Evolutionary conservation across 2,329 filamentous ascomycete species (phyloP).

Genomic region (Arthrobotrys pseudoclavata): DNA sequence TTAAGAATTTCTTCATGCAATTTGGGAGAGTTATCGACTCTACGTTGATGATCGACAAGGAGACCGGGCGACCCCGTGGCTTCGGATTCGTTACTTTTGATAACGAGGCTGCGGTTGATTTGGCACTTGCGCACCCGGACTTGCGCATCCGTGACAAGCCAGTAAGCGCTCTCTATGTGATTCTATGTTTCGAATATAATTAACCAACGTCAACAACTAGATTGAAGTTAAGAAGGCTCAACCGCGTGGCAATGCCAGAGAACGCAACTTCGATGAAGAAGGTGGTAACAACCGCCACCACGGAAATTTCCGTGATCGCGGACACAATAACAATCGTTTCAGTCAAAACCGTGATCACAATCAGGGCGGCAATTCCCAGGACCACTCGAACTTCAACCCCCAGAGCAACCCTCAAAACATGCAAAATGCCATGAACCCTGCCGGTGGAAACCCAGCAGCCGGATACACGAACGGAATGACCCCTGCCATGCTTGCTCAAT

Average conservation of each 20-base stretch:
- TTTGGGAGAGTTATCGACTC: conserved; percentile 97
- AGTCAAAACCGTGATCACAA: conserved; percentile 36
- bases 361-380: conserved; percentile 63
- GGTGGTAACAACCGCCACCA: conserved; percentile 69
- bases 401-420: conserved; percentile 62
- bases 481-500: conserved; percentile 97
- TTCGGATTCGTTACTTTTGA: conserved; percentile 99
- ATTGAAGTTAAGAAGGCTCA: conserved; percentile 99
- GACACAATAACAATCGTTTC: conserved; percentile 63
- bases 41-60: conserved; percentile 99
- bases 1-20: conserved; percentile 95
- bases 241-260: conserved; percentile 90
- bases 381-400: conserved; percentile 64
- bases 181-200: not conserved
- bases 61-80: conserved; percentile 93
- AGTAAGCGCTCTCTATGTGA: conserved; percentile 46
- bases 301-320: conserved; percentile 66
- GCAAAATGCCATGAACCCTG: conserved; percentile 57
- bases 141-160: conserved; percentile 95
- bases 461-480: conserved; percentile 78
- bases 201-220: conserved; percentile 34
- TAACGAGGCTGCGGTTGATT: conserved; percentile 92
- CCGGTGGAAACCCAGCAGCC: conserved; percentile 63
- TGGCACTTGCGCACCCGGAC: conserved; percentile 80
- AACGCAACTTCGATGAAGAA: conserved; percentile 75